phyloP scores from a whole-genome alignment of 768 basidiomycete genomes.

The Agaricus sinodeliciosus region DNA sequence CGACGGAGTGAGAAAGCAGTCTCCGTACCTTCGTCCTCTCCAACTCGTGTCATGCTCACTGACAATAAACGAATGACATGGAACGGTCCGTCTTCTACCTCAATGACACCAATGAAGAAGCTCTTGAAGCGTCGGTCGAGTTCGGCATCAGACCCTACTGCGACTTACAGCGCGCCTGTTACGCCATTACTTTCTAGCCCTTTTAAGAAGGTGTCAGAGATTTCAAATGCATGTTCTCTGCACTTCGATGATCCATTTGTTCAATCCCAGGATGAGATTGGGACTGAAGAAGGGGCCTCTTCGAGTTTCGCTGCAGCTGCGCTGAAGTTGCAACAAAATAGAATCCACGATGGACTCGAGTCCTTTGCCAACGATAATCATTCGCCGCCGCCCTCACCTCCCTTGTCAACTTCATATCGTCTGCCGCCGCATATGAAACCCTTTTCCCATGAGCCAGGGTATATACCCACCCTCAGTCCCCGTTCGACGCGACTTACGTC shows the following conservation, averaged over 20 bases:
- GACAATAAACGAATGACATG: conserved; percentile 63
- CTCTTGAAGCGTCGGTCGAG: conserved; percentile 36
- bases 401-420: not conserved
- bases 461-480: not conserved
- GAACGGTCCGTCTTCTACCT: conserved; percentile 47
- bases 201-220: conserved; percentile 15
- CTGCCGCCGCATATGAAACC: not conserved
- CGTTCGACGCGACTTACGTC: conserved; percentile 44
- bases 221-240: not conserved
- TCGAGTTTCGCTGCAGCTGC: conserved; percentile 53
- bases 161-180: conserved; percentile 20
- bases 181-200: conserved; percentile 20
- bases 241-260: conserved; percentile 11
- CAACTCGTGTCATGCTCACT: conserved; percentile 17
- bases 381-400: conserved; percentile 5
- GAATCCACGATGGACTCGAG: conserved; percentile 42
- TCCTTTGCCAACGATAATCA: conserved; percentile 18
- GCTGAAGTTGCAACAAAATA: conserved; percentile 51
- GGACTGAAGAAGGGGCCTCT: conserved; percentile 20
- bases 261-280: conserved; percentile 28
- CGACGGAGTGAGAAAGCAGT: conserved; percentile 20
- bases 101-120: conserved; percentile 36
- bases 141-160: not conserved
- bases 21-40: conserved; percentile 12
- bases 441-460: conserved; percentile 17